Conservation (phyloP, 192 early-diverging fungal species). For the Entomortierella chlamydospora region DNA sequence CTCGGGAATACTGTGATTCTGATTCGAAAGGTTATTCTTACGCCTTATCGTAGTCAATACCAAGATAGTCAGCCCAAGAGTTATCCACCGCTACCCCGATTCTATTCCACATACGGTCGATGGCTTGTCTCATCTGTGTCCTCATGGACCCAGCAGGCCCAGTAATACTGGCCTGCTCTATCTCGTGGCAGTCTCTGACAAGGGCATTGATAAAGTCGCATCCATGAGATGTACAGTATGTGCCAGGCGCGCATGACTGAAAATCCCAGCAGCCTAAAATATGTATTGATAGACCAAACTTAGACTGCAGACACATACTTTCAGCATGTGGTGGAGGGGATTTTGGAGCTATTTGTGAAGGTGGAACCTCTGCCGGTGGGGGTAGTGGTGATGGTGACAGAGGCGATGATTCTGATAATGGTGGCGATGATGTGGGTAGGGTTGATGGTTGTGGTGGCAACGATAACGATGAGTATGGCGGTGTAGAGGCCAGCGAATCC, state of each 20-base stretch:
- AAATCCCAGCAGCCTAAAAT: conserved; percentile 17
- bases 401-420: no score
- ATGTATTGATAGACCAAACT: background rate
- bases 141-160: background rate
- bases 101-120: conserved; percentile 23
- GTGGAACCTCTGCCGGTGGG: no score
- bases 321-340: no score
- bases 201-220: conserved; percentile 20
- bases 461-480: background rate
- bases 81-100: conserved; percentile 15
- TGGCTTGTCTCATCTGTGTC: background rate
- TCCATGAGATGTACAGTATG: conserved; percentile 29
- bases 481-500: no score
- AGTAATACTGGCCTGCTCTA: background rate
- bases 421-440: no score
- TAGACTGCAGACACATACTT: no score
- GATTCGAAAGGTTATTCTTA: background rate
- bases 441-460: background rate
- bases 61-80: conserved; percentile 16
- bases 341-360: no score
- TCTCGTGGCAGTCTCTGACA: conserved; percentile 28
- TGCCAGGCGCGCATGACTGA: conserved; percentile 27
- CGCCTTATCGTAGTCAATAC: background rate
- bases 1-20: background rate
- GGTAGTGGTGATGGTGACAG: no score